These are phyloP conservation scores for Pseudogymnoascus sp. DNA, from an alignment of 2,329 filamentous ascomycete species.

Conservation along the genomic window DNA sequence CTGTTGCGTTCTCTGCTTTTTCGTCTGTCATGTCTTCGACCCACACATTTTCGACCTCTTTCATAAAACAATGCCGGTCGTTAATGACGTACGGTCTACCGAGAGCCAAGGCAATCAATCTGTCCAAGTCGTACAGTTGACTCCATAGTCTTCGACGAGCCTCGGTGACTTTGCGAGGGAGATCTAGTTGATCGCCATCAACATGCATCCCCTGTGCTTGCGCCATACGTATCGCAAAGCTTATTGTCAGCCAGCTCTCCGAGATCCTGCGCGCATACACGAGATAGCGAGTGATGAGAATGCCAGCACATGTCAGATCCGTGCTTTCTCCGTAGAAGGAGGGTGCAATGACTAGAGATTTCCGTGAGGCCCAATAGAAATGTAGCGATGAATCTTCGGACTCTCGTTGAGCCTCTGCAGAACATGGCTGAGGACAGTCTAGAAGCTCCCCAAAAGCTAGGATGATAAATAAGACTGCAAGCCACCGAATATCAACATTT, in stretches of 20 bases:
- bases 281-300: constrained; percentile 35
- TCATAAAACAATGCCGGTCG: constrained; percentile 33
- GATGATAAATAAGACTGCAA: constrained; percentile 36
- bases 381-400: constrained; percentile 33
- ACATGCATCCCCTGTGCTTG: constrained; percentile 38
- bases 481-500: constrained; percentile 35
- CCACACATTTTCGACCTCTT: constrained; percentile 34
- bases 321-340: constrained; percentile 36
- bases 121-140: constrained; percentile 34
- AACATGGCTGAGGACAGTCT: constrained; percentile 28
- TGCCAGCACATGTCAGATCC: constrained; percentile 35
- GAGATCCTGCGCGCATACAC: constrained; percentile 33
- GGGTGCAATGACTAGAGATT: constrained; percentile 35
- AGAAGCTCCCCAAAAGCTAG: constrained; percentile 34
- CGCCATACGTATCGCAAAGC: constrained; percentile 38
- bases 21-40: constrained; percentile 31
- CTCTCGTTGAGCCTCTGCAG: constrained; percentile 31
- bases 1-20: constrained; percentile 20
- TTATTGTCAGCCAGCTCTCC: constrained; percentile 36
- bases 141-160: constrained; percentile 35
- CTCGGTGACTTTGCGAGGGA: constrained; percentile 32
- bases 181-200: constrained; percentile 34
- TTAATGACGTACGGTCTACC: constrained; percentile 35
- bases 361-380: constrained; percentile 36
- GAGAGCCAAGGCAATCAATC: constrained; percentile 34